Evolutionary conservation across 257 asterid species (phyloP).

Genomic region (Lantana camara): DNA sequence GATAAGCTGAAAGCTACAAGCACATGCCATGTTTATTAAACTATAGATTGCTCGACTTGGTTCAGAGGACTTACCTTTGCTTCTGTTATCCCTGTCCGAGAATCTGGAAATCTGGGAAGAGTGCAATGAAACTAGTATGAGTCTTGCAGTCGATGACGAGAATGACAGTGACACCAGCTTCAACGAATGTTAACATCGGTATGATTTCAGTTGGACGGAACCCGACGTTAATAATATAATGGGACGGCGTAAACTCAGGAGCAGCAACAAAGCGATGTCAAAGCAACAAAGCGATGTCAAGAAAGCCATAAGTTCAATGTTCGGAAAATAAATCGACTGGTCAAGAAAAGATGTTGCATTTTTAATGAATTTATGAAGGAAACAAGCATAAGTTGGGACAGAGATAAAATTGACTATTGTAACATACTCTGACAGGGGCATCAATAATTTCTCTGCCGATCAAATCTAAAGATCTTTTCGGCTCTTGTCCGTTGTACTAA

Average conservation of each 20-base stretch:
- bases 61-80: slow-evolving; percentile 2
- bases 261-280: too few relatives aligned
- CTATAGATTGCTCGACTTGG: background rate
- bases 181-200: background rate
- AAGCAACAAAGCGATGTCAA: too few relatives aligned
- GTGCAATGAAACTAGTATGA: background rate
- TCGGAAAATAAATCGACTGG: too few relatives aligned
- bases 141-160: background rate
- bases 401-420: background rate
- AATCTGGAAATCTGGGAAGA: background rate
- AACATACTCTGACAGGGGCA: background rate
- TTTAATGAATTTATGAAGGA: too few relatives aligned
- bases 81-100: background rate
- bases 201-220: background rate
- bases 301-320: too few relatives aligned
- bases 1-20: slow-evolving; percentile 13
- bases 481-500: slow-evolving; percentile 6
- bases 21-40: slow-evolving; percentile 28
- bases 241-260: background rate
- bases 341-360: too few relatives aligned
- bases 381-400: background rate
- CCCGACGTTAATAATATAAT: background rate
- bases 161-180: background rate
- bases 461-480: background rate
- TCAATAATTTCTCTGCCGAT: background rate